Base-by-base conservation (phyloP, 192 early-diverging fungal genomes). In the Phlyctochytrium arcticum region DNA sequence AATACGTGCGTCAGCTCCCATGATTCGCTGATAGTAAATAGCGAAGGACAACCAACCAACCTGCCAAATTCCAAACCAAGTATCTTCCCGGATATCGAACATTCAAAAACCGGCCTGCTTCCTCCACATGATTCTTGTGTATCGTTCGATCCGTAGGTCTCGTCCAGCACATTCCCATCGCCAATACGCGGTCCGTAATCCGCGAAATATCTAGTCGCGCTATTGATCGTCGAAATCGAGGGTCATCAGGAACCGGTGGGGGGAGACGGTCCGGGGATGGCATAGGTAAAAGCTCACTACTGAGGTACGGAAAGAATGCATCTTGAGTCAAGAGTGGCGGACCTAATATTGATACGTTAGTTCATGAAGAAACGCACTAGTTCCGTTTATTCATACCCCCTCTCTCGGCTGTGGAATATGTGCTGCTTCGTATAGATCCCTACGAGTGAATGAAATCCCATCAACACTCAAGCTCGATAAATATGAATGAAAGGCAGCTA, bases 21-120 rank as follows among this genome's bases (percentile, higher is more conserved):
- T 26, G 1, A n/a, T n/a, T 1, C 50, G 21, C 2, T 2, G 24
- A 53, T 19, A 12, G 30, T 31, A 47, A 2, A 58, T 19, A 1
- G 17, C 19, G 35, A 58, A 58, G 50, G 15, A 53, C 15, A 0
- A 1, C 17, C 19, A 19, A 53, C 50, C 26, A 36, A 77, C 78
- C 80, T 12, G 75, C 76, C 54, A 86, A 53, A 55, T 86, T 85
- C 73, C 72, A 86, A 23, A 86, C 65, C 75, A 86, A 72, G 62
- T 79, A 86, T 19, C 72, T 53, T 19, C 67, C 62, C 10, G 50
- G 23, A 66, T 82, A 84, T 42, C 80, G 50, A 15, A 68, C 65
- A 51, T 79, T 79, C 2, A 86, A 60, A 65, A 84, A 84, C 6
- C 64, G 53, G 3, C 72, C 74, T 30, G 85, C 46, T 24, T 86